Percentiles rank a stretch among this genome's conserved stretches.
phyloP scores from a whole-genome alignment of 2,329 filamentous ascomycete species.

The Hawksworthiomyces lignivorus region DNA sequence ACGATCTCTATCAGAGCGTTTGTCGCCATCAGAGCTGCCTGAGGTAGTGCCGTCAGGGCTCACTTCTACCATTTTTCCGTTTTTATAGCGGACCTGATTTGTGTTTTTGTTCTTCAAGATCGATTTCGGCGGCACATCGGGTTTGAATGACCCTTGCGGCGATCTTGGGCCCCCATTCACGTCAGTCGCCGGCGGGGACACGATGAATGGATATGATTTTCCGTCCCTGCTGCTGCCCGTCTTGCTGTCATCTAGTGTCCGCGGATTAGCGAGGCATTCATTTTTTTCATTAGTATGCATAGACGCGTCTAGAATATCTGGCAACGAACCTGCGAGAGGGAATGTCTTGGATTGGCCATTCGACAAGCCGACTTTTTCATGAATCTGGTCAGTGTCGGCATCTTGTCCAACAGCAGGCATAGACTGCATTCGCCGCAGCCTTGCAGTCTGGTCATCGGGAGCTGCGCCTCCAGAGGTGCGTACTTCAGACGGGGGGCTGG shows the following conservation, averaged over 20 bases:
- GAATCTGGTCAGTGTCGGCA: no score
- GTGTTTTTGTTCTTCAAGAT: constrained; percentile 56
- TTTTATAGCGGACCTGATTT: constrained; percentile 48
- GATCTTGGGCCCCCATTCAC: constrained; percentile 8
- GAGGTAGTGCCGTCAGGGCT: constrained; percentile 22
- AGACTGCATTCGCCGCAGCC: background rate
- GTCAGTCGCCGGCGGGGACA: constrained; percentile 21
- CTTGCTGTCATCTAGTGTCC: background rate
- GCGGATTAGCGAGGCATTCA: background rate
- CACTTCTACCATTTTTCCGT: constrained; percentile 38
- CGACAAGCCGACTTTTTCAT: background rate
- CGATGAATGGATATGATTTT: constrained; percentile 32
- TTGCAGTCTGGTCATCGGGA: background rate
- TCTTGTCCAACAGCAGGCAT: constrained; percentile 13
- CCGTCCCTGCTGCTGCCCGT: background rate
- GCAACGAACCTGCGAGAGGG: background rate
- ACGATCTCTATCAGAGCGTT: constrained; percentile 13
- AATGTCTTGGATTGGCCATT: constrained; percentile 6
- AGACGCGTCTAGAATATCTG: no score
- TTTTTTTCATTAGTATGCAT: background rate
- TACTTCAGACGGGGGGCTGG: background rate
- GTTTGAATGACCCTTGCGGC: constrained; percentile 25
- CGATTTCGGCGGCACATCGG: constrained; percentile 40
- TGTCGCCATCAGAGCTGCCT: background rate
- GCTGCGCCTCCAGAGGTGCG: no score